These are phyloP conservation scores for Silene conica DNA, from an alignment of 148 eudicot genomes.

Conservation along the genomic window DNA sequence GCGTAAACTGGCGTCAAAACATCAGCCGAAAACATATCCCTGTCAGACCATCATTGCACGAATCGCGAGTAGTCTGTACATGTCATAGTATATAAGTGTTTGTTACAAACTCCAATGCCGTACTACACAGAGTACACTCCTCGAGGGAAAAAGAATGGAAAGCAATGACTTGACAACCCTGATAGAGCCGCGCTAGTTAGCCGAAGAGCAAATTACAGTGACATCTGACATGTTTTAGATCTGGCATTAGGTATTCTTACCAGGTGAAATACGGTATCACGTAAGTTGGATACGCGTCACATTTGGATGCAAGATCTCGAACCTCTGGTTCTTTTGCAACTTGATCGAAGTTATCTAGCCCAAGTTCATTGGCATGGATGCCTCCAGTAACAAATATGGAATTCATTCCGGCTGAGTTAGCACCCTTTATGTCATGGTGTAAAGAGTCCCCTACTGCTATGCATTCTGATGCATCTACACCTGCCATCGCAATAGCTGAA, in stretches of 20 bases:
- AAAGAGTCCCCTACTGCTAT: slow-evolving; percentile 93
- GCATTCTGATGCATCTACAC: slow-evolving; percentile 68
- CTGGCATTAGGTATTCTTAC: slow-evolving; percentile 22
- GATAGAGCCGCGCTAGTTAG: too few relatives aligned
- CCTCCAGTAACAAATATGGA: slow-evolving; percentile 74
- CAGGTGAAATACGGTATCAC: slow-evolving; percentile 72
- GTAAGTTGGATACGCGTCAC: slow-evolving; percentile 57
- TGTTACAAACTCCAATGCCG: neutral
- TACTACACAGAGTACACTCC: neutral
- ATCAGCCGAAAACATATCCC: too few relatives aligned
- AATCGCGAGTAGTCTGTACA: neutral
- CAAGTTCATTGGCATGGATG: slow-evolving; percentile 81
- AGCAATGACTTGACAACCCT: neutral
- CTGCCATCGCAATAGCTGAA: slow-evolving; percentile 72
- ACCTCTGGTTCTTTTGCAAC: slow-evolving; percentile 51
- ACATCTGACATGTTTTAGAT: too few relatives aligned
- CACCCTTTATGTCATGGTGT: slow-evolving; percentile 92
- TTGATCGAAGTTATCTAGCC: slow-evolving; percentile 55
- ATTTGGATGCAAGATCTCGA: slow-evolving; percentile 51
- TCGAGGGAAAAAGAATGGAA: slow-evolving; percentile 2
- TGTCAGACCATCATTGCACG: too few relatives aligned
- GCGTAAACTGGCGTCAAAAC: too few relatives aligned
- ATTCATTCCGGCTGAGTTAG: slow-evolving; percentile 66
- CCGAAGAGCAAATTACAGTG: too few relatives aligned
- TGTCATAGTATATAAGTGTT: neutral